Evolutionary conservation across 2,329 filamentous ascomycete genomes (phyloP), one percentile per base, ranked within the genome.

Genomic region (Metarhizium brunneum): DNA sequence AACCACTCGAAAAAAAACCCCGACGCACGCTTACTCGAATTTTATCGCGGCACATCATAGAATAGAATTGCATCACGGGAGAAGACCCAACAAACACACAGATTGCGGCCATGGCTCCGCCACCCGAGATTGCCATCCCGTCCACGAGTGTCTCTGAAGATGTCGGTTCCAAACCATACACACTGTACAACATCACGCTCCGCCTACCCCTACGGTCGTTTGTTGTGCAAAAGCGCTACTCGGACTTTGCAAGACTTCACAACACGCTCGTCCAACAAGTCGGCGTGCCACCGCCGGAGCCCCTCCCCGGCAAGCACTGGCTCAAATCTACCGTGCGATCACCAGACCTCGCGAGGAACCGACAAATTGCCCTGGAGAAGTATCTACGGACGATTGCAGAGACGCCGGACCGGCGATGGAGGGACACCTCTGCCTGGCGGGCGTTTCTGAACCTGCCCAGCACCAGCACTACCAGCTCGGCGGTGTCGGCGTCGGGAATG

Each of bases 141-240:
- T 82, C 81, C n/a, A 85, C 84, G 51, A 84, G 81, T 59, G 70
- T 82, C 56, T 76, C 78, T 53, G 73, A 78, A 57, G 76, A 76
- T 60, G 68, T 65, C 58, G 65, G 69, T 5, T 75, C 78, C 59
- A 89, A 90, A 64, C 79, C 85, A 0, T 90, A 84, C 69, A 92
- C 88, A 0, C 79, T 86, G 60, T 92, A 92, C 76, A 88, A 89
- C 69, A 86, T 92, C 69, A 85, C 83, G 25, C 77, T 94, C 57
- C 84, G 87, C 52, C 83, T 91, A 1, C 88, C 89, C 0, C 79
- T 92, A 14, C 84, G 87, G 50, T 87, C 87, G 4, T 88, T 86
- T 63, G 85, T 87, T 60, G 77, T 91, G 5, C 83, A 85, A 65
- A 92, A 92, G 71, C 87, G 89, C 64, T 95, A 92, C 76, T 90